Conservation (phyloP, 345 rosid species). For the Salix udensis region DNA sequence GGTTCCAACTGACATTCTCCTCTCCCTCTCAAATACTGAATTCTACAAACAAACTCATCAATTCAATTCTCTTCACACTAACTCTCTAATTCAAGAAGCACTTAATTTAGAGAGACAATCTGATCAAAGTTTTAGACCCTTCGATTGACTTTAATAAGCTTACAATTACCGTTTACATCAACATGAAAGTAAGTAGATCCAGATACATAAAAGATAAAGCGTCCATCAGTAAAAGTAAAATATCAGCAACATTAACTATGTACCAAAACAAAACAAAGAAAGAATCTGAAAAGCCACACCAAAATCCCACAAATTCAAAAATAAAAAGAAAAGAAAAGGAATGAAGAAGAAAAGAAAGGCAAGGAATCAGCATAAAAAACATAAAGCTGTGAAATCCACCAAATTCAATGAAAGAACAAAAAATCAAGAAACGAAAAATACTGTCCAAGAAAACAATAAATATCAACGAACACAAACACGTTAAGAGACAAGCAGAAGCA, state of each 20-base stretch:
- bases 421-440: neutral
- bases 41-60: constrained; percentile 27
- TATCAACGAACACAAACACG: too few relatives aligned
- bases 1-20: constrained; percentile 74
- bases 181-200: constrained; percentile 1
- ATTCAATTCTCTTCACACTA: neutral
- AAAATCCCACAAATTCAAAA: neutral
- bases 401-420: neutral
- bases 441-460: too few relatives aligned
- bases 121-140: neutral
- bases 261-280: neutral
- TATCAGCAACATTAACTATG: neutral
- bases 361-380: neutral
- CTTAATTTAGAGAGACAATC: neutral
- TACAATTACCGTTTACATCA: neutral
- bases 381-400: neutral
- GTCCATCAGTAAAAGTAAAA: neutral
- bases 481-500: neutral
- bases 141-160: neutral
- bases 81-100: neutral
- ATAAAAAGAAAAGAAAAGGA: neutral
- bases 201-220: neutral
- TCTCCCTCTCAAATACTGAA: constrained; percentile 34
- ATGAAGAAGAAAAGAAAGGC: neutral
- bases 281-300: neutral